These are phyloP conservation scores for Aspergillus coremiiformis DNA, from an alignment of 495 filamentous ascomycete genomes.

Conservation along the genomic window DNA sequence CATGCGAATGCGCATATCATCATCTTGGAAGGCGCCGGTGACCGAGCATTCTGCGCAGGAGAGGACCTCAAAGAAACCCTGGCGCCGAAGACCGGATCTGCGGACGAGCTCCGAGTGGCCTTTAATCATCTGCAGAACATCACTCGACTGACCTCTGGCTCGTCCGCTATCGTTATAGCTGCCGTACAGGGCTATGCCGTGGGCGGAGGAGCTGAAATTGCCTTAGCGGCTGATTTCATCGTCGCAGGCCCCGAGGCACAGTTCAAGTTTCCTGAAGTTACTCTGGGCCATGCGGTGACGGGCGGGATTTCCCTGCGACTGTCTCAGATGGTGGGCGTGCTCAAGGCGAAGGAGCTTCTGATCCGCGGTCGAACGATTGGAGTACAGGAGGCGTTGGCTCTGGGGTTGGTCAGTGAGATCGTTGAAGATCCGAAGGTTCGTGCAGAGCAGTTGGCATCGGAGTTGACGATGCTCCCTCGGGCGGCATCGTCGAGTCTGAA, in stretches of 20 bases:
- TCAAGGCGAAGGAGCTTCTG: background rate
- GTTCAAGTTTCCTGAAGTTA: background rate
- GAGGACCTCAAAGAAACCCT: background rate
- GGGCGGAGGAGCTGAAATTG: background rate
- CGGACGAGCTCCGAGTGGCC: background rate
- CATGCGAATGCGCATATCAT: background rate
- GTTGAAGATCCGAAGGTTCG: background rate
- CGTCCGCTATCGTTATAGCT: background rate
- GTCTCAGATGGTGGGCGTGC: background rate
- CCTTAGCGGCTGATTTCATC: background rate
- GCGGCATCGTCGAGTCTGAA: background rate
- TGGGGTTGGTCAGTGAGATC: background rate
- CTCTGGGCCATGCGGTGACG: background rate
- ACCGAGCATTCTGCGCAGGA: background rate
- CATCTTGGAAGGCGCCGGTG: background rate
- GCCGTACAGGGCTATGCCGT: background rate
- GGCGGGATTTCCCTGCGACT: background rate
- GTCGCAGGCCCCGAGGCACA: background rate
- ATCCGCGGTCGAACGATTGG: background rate
- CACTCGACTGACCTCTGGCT: background rate
- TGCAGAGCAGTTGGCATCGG: background rate
- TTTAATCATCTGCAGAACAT: background rate
- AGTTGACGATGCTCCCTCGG: background rate
- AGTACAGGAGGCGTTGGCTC: background rate
- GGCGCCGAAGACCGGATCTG: background rate